Percentiles rank a stretch among this genome's conserved stretches.
These are phyloP conservation scores for Geosmithia putterillii DNA, from an alignment of 2,329 filamentous ascomycete genomes.

Conservation along the genomic window DNA sequence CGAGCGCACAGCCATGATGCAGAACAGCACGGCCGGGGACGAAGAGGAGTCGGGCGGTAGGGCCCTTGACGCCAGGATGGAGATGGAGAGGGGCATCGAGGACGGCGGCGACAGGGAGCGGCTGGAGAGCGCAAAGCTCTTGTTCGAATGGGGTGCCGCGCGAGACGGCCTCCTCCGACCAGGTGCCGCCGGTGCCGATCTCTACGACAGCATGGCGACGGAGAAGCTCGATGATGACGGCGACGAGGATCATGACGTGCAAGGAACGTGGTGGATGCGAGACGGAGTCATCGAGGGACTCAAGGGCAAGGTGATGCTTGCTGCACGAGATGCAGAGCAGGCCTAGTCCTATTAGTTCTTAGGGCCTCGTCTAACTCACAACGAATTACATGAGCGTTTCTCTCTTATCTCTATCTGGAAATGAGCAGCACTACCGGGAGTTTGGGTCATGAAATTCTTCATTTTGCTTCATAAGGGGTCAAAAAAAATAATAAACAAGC, in stretches of 20 bases:
- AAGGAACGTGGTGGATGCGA: conserved; percentile 39
- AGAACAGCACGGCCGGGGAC: conserved; percentile 29
- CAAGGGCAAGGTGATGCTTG: conserved; percentile 42
- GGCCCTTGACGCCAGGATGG: conserved; percentile 58
- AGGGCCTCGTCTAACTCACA: no score
- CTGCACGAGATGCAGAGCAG: conserved; percentile 15
- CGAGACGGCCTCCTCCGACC: conserved; percentile 20
- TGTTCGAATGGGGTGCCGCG: conserved; percentile 45
- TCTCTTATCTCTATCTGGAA: no score
- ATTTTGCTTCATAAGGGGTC: neutral
- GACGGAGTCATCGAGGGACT: conserved; percentile 41
- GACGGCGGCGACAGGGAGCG: conserved; percentile 25
- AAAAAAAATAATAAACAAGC: conserved; percentile 1
- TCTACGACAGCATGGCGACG: conserved; percentile 21
- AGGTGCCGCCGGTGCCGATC: conserved; percentile 3
- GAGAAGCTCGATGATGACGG: conserved; percentile 13
- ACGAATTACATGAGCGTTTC: no score
- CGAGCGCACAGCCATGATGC: conserved; percentile 53
- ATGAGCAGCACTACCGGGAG: no score
- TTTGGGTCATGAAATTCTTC: neutral
- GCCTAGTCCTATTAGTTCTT: no score
- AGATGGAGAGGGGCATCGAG: conserved; percentile 41
- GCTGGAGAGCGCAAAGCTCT: conserved; percentile 11
- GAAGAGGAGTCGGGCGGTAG: conserved; percentile 33
- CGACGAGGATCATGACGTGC: conserved; percentile 10